Percentiles rank a stretch among this genome's conserved stretches.
Conservation (phyloP, 148 eudicot species). For the Amaranthus cruentus region DNA sequence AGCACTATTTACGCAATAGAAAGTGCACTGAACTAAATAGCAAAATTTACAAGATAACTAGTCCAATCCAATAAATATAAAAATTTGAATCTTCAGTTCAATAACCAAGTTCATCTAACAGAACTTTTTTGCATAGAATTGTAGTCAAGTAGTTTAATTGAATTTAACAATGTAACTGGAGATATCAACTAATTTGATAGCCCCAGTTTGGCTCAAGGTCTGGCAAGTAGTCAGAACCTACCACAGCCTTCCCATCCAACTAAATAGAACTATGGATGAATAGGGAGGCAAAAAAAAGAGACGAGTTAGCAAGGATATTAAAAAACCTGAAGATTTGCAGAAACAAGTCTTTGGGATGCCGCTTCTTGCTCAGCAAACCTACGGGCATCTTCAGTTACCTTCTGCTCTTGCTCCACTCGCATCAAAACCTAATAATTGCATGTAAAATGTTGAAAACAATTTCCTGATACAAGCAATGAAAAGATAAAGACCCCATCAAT, state of each 20-base stretch:
- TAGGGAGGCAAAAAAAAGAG: no score
- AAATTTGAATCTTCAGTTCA: not conserved
- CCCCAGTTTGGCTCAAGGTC: not conserved
- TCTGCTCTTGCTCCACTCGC: constrained; percentile 98
- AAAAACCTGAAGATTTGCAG: constrained; percentile 76
- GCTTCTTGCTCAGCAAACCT: constrained; percentile 96
- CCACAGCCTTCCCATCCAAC: not conserved
- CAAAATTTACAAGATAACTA: not conserved
- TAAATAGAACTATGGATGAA: not conserved
- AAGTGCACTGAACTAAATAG: no score
- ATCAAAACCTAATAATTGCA: constrained; percentile 63
- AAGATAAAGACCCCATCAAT: not conserved
- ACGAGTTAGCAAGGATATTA: not conserved
- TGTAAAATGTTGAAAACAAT: constrained; percentile 4
- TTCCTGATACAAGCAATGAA: not conserved
- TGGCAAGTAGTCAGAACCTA: not conserved
- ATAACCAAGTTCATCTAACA: not conserved
- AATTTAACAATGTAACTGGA: not conserved
- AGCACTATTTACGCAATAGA: no score
- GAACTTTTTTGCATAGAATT: not conserved
- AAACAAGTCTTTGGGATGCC: constrained; percentile 65
- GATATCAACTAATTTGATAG: no score
- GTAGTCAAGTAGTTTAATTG: not conserved
- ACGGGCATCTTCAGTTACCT: constrained; percentile 96
- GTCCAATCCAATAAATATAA: not conserved